A percentile compares a stretch with the other conserved stretches of the same genome.
Conservation (phyloP, 2,329 filamentous ascomycete species). For the Cordyceps farinosa region DNA sequence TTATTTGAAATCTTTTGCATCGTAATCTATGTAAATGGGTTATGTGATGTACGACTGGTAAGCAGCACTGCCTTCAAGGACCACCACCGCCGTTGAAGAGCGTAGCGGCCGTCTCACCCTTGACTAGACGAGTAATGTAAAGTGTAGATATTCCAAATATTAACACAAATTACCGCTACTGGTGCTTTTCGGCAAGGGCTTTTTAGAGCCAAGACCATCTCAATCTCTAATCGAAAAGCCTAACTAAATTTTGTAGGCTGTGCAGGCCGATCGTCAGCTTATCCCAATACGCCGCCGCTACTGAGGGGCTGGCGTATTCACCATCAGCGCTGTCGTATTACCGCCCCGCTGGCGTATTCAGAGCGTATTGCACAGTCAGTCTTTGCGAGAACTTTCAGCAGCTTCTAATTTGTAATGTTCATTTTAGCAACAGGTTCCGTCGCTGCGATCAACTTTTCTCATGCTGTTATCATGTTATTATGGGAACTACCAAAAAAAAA, state of each 20-base stretch:
- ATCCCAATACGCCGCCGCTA: neutral
- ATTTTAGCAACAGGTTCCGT: neutral
- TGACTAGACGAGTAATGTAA: neutral
- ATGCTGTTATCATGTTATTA: neutral
- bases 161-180: neutral
- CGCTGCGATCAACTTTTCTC: neutral
- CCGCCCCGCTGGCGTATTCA: slow-evolving; percentile 8
- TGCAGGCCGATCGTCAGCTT: neutral
- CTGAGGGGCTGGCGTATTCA: slow-evolving; percentile 2
- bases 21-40: neutral
- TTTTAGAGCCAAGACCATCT: neutral
- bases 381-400: neutral
- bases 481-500: neutral
- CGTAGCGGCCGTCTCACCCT: neutral
- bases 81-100: no score
- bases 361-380: neutral
- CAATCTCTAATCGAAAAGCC: neutral
- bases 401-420: neutral
- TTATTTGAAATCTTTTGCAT: neutral
- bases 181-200: neutral
- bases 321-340: slow-evolving; percentile 1
- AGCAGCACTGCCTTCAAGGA: slow-evolving; percentile 3
- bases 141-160: slow-evolving; percentile 8
- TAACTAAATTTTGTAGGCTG: neutral
- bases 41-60: neutral